phyloP scores from a whole-genome alignment of 2,329 filamentous ascomycete species.

The Zasmidium citrigriseum region DNA sequence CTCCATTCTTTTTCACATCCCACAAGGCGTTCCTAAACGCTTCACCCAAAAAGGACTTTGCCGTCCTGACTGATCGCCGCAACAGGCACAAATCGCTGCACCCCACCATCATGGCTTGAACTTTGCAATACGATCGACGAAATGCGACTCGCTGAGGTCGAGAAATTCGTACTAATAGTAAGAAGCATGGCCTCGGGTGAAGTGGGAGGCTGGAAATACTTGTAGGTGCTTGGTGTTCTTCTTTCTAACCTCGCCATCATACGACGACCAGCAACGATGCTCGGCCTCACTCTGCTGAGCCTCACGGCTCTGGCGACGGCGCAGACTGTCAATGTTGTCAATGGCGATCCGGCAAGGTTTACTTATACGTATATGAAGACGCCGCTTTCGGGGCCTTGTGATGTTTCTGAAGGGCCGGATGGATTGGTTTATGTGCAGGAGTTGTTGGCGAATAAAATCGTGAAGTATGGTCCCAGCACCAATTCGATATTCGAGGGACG shows the following conservation, averaged over 20 bases:
- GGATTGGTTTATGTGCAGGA: constrained; percentile 12
- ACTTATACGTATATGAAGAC: constrained; percentile 10
- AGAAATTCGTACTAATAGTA: background rate
- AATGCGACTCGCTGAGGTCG: background rate
- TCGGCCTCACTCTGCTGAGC: background rate
- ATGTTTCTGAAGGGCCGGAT: constrained; percentile 12
- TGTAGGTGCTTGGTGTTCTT: too few species aligned
- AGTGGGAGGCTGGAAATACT: too few species aligned
- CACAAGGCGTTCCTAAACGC: too few species aligned
- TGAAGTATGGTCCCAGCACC: background rate
- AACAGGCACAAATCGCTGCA: background rate
- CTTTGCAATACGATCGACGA: background rate
- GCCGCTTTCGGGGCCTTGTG: constrained; percentile 11
- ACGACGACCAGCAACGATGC: background rate
- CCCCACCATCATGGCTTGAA: background rate
- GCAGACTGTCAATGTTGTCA: background rate
- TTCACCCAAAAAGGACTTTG: background rate
- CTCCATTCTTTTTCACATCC: background rate
- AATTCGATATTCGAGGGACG: background rate
- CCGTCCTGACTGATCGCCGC: background rate
- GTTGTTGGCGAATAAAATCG: constrained; percentile 13
- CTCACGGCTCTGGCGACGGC: background rate
- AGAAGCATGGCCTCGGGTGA: background rate
- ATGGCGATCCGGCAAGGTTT: constrained; percentile 10
- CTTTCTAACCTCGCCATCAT: too few species aligned